Evolutionary conservation across 73 alveolate species (phyloP), one percentile per base, ranked within the genome.

Genomic region (Paramecium octaurelia): DNA sequence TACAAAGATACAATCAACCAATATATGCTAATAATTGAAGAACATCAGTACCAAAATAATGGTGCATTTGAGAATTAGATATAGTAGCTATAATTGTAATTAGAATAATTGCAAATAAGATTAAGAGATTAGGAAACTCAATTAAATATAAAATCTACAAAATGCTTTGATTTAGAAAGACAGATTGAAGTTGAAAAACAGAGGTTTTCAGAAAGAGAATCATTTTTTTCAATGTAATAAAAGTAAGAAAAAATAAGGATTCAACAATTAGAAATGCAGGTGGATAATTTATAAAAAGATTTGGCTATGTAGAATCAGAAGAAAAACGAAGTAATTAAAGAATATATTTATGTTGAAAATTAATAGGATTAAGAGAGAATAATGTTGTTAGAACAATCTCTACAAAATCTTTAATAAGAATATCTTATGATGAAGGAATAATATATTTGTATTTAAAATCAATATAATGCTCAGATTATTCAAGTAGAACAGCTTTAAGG

Each of bases 271-370:
- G 75, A 80, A 80, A 11, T 11, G 2, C 50, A 80, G 44, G 10
- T 80, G 11, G 43, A 80, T 3, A 80, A 42, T 48, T 12, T 44
- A 8, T 24, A 48, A 44, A n/a, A 46, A 48, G 75, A 80, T 8
- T 6, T n/a, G 21, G 18, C 2, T 20, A 0, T 44, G 3, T 20
- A 44, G 11, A 24, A 46, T 42, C 18, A 48, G 18, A 44, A 80
- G 29, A 80, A 43, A 46, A 23, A 80, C 12, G 91, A 80, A 48
- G 91, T 80, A 3, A 44, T 80, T 16, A 80, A 48, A 46, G 91
- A 80, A 44, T 42, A 24, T 46, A 42, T 80, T 23, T 29, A 80
- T 3, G 91, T 80, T 0, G 43, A 46, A 31, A 31, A 34, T 43
- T 29, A 80, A 44, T 40, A 40, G 20, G 91, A 80, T 80, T 43